Conservation (phyloP, 352 stramenopile species). For the Pythium utonaiense region DNA sequence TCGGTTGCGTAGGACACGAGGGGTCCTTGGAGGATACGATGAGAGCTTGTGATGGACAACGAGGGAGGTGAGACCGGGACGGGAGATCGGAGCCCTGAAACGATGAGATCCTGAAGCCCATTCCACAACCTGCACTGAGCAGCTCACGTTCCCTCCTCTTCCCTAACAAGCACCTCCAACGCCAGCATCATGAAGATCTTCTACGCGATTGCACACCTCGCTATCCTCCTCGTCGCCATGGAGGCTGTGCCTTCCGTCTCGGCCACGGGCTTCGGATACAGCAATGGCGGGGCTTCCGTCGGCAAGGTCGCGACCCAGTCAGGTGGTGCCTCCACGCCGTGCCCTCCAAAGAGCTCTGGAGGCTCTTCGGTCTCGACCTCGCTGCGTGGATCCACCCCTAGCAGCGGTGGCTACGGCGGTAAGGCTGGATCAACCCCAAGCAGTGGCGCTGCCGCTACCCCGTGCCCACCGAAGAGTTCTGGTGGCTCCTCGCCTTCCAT, state of each 20-base stretch:
- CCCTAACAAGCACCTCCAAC: too few species aligned
- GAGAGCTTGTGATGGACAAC: too few species aligned
- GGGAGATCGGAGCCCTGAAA: too few species aligned
- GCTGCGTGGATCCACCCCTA: background rate
- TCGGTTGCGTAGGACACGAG: too few species aligned
- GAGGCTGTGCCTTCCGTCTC: background rate
- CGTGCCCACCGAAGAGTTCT: too few species aligned
- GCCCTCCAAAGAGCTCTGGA: background rate
- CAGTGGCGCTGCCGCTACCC: too few species aligned
- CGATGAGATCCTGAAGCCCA: background rate
- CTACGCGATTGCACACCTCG: background rate
- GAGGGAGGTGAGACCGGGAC: too few species aligned
- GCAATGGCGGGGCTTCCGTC: background rate
- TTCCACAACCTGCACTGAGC: conserved; percentile 1
- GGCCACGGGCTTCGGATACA: background rate
- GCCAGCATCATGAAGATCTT: background rate
- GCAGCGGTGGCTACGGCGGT: background rate
- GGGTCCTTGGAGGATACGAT: background rate
- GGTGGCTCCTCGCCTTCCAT: too few species aligned
- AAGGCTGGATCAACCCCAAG: background rate
- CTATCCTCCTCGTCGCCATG: background rate
- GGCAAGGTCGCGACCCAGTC: background rate
- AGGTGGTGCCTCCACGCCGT: background rate
- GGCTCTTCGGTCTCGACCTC: background rate
- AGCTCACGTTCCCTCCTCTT: background rate